phyloP scores from a whole-genome alignment of 306 rosid genomes.

The Biancaea sappan region DNA sequence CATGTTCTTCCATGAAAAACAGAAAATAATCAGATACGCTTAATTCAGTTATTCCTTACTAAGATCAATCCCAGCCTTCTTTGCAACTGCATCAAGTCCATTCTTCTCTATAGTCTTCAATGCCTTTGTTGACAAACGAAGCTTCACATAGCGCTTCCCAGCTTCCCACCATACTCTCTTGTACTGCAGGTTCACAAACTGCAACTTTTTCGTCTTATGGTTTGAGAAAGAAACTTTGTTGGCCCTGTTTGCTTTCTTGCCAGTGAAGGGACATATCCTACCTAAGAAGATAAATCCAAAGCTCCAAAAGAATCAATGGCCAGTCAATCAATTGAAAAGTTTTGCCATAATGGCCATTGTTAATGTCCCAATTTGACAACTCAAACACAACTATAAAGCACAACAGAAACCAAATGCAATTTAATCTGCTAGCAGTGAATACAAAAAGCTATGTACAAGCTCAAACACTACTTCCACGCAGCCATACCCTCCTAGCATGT shows the following conservation, averaged over 20 bases:
- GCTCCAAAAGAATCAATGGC: neutral
- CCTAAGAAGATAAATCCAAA: slow-evolving; percentile 45
- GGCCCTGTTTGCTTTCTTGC: slow-evolving; percentile 90
- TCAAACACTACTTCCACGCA: neutral
- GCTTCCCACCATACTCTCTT: slow-evolving; percentile 98
- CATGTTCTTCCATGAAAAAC: slow-evolving; percentile 25
- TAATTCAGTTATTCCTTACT: slow-evolving; percentile 53
- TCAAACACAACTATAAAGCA: slow-evolving; percentile 1
- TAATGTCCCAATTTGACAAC: neutral
- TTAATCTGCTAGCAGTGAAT: neutral
- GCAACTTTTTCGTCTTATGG: slow-evolving; percentile 90
- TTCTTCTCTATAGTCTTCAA: slow-evolving; percentile 94
- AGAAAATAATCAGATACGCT: slow-evolving; percentile 18
- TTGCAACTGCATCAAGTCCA: slow-evolving; percentile 94
- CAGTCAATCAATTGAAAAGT: neutral
- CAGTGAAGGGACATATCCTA: slow-evolving; percentile 86
- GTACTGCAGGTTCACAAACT: slow-evolving; percentile 93
- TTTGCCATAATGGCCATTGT: neutral
- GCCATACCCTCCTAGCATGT: neutral
- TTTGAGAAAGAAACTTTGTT: slow-evolving; percentile 82
- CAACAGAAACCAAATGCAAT: neutral
- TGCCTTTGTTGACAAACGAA: slow-evolving; percentile 89
- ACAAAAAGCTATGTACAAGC: neutral
- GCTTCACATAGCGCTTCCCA: slow-evolving; percentile 88
- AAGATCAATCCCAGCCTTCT: slow-evolving; percentile 95